Conservation (phyloP, 371 early-diverging fungal species). For the Rhizomucor miehei region DNA sequence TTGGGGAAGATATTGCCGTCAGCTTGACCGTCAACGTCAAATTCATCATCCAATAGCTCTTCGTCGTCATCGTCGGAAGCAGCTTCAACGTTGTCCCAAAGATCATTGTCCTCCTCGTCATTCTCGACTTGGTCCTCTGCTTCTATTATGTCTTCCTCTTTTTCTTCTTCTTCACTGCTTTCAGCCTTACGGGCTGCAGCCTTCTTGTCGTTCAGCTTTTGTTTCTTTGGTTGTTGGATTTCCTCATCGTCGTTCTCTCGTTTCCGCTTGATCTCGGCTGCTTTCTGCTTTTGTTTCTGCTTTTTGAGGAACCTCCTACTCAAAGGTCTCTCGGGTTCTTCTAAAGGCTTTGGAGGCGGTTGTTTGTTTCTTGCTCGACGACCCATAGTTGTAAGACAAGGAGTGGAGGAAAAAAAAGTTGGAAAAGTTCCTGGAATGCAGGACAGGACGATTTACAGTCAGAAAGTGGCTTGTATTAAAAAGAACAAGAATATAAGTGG, state of each 20-base stretch:
- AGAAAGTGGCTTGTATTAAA: no score
- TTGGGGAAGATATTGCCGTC: slow-evolving; percentile 47
- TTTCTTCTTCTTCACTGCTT: slow-evolving; percentile 16
- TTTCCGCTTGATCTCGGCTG: slow-evolving; percentile 16
- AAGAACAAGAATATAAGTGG: no score
- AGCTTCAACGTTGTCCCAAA: slow-evolving; percentile 51
- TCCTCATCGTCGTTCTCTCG: slow-evolving; percentile 29
- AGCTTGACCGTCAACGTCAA: slow-evolving; percentile 20
- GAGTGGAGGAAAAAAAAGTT: background rate
- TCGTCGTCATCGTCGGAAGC: slow-evolving; percentile 53
- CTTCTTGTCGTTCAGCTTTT: slow-evolving; percentile 33
- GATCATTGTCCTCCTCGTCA: slow-evolving; percentile 19
- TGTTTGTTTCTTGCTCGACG: slow-evolving; percentile 26
- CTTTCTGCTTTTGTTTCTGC: slow-evolving; percentile 11
- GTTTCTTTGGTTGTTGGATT: slow-evolving; percentile 30
- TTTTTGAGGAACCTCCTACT: slow-evolving; percentile 3
- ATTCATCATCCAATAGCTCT: slow-evolving; percentile 29
- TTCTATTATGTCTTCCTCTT: slow-evolving; percentile 28
- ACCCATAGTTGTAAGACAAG: slow-evolving; percentile 16
- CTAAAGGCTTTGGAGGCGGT: slow-evolving; percentile 20
- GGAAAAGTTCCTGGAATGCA: background rate
- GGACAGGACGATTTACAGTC: no score
- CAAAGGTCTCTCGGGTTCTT: slow-evolving; percentile 3
- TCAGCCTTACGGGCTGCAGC: slow-evolving; percentile 8
- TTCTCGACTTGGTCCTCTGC: slow-evolving; percentile 7